Conservation (phyloP, 1,139 yeast genomes). For the Yamadazyma trypodendri region DNA sequence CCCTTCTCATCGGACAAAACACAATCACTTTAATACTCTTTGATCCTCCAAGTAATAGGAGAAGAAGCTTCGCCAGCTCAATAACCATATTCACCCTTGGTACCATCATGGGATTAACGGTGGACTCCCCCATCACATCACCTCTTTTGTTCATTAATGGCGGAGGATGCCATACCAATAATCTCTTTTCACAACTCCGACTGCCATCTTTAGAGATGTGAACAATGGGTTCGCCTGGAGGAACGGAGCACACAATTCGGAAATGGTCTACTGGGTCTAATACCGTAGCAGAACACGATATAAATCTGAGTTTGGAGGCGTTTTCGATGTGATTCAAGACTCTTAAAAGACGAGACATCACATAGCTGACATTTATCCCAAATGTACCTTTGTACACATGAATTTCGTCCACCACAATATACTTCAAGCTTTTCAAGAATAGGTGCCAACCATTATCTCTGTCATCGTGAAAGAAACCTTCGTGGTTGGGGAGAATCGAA, state of each 20-base stretch:
- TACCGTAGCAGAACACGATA: conserved; percentile 93
- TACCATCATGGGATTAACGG: conserved; percentile 21
- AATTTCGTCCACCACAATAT: conserved; percentile 84
- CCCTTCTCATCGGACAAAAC: conserved; percentile 81
- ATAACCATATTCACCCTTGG: conserved; percentile 67
- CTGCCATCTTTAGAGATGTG: conserved; percentile 81
- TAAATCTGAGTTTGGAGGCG: conserved; percentile 43
- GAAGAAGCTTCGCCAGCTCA: conserved; percentile 73
- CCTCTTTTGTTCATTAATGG: conserved; percentile 63
- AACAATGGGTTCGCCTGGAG: conserved; percentile 37
- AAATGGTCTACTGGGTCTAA: conserved; percentile 71
- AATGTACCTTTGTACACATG: conserved; percentile 89
- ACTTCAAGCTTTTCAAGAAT: conserved; percentile 62
- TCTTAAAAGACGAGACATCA: conserved; percentile 65
- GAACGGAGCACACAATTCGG: conserved; percentile 67
- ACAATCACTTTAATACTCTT: conserved; percentile 66
- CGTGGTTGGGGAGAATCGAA: conserved; percentile 73
- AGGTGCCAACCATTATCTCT: conserved; percentile 55
- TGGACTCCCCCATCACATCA: conserved; percentile 22
- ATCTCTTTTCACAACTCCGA: conserved; percentile 72
- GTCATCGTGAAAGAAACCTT: conserved; percentile 19
- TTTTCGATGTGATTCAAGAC: conserved; percentile 12
- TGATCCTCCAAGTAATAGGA: conserved; percentile 61
- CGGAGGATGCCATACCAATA: conserved; percentile 81
- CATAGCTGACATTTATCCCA: conserved; percentile 87